Percentiles rank a stretch among this genome's conserved stretches.
Conservation (phyloP, 139 green algal genomes). For the Monoraphidium neglectum region DNA sequence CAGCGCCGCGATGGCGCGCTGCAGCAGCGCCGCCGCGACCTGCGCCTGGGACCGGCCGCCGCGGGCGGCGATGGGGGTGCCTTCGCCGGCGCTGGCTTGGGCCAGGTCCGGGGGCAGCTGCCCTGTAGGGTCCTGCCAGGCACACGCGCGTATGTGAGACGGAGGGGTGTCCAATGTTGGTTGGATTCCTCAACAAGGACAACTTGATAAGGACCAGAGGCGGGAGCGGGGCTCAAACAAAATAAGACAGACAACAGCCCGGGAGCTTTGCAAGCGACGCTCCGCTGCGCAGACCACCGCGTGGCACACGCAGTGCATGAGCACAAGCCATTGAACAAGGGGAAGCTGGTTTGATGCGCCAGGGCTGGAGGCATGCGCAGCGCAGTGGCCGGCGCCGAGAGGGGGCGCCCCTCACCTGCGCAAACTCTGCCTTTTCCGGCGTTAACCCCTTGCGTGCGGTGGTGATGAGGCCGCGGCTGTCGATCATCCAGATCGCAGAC, state of each 20-base stretch:
- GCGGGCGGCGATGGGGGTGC: not conserved
- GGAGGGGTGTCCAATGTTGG: too few species aligned
- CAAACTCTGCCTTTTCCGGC: slow-evolving; percentile 47
- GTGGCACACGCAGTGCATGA: too few species aligned
- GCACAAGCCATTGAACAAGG: too few species aligned
- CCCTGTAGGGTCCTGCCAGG: not conserved
- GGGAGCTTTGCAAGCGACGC: too few species aligned
- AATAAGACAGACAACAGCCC: too few species aligned
- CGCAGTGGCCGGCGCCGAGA: too few species aligned
- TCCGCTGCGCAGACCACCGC: too few species aligned
- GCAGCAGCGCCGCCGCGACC: slow-evolving; percentile 15
- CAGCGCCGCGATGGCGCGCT: slow-evolving; percentile 34
- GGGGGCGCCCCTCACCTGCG: slow-evolving; percentile 1
- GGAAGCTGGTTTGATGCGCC: too few species aligned
- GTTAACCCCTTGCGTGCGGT: slow-evolving; percentile 20
- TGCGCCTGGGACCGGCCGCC: not conserved
- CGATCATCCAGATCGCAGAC: slow-evolving; percentile 37
- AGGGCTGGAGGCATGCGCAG: too few species aligned
- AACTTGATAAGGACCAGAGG: too few species aligned
- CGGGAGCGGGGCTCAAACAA: too few species aligned
- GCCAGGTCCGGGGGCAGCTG: not conserved
- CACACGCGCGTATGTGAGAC: not conserved
- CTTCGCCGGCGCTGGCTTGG: not conserved
- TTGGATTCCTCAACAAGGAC: too few species aligned
- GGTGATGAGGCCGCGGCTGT: slow-evolving; percentile 34